Conservation (phyloP, 257 asterid species). For the Gardenia jasminoides region DNA sequence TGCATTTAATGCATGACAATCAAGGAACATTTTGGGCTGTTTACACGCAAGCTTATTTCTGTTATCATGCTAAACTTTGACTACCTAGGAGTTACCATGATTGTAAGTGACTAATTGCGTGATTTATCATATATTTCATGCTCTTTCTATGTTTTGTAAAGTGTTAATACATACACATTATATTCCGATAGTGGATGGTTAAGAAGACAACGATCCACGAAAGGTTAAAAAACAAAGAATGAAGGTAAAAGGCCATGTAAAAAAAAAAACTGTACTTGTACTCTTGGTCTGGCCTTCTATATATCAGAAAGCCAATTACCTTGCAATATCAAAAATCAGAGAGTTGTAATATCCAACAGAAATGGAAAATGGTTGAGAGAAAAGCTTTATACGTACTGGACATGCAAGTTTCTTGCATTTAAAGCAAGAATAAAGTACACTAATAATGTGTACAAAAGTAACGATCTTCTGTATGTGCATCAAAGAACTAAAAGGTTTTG, state of each 20-base stretch:
- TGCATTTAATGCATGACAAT: not conserved
- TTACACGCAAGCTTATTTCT: not conserved
- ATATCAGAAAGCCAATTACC: too few relatives aligned
- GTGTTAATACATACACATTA: not conserved
- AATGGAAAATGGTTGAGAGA: not conserved
- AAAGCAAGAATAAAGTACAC: not conserved
- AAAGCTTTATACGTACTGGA: not conserved
- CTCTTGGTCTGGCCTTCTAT: not conserved
- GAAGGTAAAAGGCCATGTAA: not conserved
- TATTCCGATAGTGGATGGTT: not conserved
- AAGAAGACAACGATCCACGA: not conserved
- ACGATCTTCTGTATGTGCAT: not conserved
- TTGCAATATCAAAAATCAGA: not conserved
- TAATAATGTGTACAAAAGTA: not conserved
- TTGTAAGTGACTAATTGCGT: not conserved
- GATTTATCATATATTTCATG: not conserved
- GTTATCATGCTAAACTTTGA: not conserved
- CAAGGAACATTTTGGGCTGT: not conserved
- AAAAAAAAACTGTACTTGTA: not conserved
- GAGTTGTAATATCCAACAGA: not conserved
- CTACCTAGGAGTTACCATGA: not conserved
- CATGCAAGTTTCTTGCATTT: not conserved
- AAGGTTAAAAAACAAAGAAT: not conserved
- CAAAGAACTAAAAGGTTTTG: too few relatives aligned
- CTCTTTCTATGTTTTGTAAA: not conserved